Conservation (phyloP, 2,329 filamentous ascomycete genomes). For the Diaporthe amygdali region DNA sequence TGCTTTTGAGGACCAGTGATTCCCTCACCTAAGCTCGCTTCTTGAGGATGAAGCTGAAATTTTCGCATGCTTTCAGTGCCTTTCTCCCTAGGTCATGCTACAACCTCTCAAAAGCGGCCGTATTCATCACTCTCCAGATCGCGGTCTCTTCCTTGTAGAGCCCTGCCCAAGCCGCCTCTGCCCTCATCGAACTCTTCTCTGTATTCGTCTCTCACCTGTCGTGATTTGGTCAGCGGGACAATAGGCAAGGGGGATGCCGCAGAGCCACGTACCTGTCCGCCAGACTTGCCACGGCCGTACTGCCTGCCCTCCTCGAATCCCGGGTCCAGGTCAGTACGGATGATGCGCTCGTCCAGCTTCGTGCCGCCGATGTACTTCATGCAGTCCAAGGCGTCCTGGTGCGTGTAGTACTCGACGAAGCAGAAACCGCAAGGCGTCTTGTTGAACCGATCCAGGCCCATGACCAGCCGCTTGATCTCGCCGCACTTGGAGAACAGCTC, state of each 20-base stretch:
- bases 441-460: slow-evolving; percentile 95
- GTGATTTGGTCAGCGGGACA: neutral
- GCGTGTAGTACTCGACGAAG: slow-evolving; percentile 99
- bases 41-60: neutral
- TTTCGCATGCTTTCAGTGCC: neutral
- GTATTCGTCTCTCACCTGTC: slow-evolving; percentile 87
- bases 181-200: slow-evolving; percentile 96
- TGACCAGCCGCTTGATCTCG: slow-evolving; percentile 96
- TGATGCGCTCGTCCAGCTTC: slow-evolving; percentile 96
- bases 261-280: slow-evolving; percentile 66
- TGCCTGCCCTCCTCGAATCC: slow-evolving; percentile 96
- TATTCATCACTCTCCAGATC: slow-evolving; percentile 63
- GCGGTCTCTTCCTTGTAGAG: slow-evolving; percentile 50
- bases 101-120: slow-evolving; percentile 52
- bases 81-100: neutral
- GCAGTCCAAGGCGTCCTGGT: slow-evolving; percentile 95
- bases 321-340: slow-evolving; percentile 92
- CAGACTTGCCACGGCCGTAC: slow-evolving; percentile 93
- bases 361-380: slow-evolving; percentile 99
- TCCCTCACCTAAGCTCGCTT: neutral
- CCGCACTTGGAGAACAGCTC: slow-evolving; percentile 96
- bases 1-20: neutral
- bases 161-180: slow-evolving; percentile 85
- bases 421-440: slow-evolving; percentile 99
- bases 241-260: neutral